Evolutionary conservation across 179 eudicot species (phyloP).

Genomic region (Pouteria campechiana): DNA sequence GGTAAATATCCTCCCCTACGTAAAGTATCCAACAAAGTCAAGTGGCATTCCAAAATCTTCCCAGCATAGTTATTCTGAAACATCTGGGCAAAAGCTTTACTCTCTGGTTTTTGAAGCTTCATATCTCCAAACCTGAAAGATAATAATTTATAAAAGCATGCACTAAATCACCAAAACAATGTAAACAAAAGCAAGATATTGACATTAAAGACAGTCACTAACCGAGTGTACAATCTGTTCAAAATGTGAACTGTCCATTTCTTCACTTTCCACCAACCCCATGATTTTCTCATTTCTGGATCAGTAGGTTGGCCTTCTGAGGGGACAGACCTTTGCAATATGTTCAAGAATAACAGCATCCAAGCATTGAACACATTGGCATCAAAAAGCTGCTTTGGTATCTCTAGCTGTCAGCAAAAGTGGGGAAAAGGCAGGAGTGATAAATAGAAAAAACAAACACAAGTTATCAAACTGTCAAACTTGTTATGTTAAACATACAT

Average conservation of each 20-base stretch:
- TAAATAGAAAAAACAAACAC: neutral
- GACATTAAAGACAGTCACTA: slow-evolving; percentile 8
- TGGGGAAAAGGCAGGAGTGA: neutral
- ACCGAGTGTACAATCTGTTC: slow-evolving; percentile 93
- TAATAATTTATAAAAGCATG: slow-evolving; percentile 1
- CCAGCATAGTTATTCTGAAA: slow-evolving; percentile 95
- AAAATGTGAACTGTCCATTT: slow-evolving; percentile 99
- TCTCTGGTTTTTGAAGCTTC: slow-evolving; percentile 85
- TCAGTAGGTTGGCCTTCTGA: slow-evolving; percentile 91
- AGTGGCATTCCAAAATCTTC: slow-evolving; percentile 88
- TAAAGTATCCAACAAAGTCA: slow-evolving; percentile 74
- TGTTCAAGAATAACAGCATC: slow-evolving; percentile 85
- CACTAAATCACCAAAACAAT: neutral
- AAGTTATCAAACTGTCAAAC: neutral
- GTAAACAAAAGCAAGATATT: too few species aligned
- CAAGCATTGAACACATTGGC: slow-evolving; percentile 91
- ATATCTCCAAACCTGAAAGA: slow-evolving; percentile 75
- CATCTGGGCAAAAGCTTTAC: slow-evolving; percentile 86
- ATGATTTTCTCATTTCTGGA: slow-evolving; percentile 80
- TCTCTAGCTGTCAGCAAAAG: slow-evolving; percentile 78
- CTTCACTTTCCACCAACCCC: slow-evolving; percentile 99
- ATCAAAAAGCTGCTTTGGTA: slow-evolving; percentile 85
- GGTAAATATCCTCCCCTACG: slow-evolving; percentile 95
- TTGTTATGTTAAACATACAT: slow-evolving; percentile 40
- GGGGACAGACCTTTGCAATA: slow-evolving; percentile 97